Conservation (phyloP, 2,329 filamentous ascomycete species). For the Bipolaris oryzae region DNA sequence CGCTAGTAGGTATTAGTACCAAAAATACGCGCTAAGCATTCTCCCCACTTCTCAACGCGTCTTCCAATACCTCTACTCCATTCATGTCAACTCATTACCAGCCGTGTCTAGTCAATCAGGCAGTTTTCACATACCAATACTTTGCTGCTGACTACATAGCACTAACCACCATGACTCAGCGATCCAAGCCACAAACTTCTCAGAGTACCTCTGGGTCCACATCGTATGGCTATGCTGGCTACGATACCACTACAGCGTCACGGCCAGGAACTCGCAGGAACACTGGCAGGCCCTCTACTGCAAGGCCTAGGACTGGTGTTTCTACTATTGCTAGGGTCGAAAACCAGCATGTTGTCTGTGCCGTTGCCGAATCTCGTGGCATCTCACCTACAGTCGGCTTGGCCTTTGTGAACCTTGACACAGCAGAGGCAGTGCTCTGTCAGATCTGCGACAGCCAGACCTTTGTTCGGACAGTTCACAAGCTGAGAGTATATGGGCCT, state of each 20-base stretch:
- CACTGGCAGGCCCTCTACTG: slow-evolving; percentile 51
- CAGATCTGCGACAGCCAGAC: slow-evolving; percentile 94
- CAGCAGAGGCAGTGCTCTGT: slow-evolving; percentile 81
- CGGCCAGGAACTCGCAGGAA: slow-evolving; percentile 41
- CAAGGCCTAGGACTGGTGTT: slow-evolving; percentile 59
- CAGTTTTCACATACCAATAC: slow-evolving; percentile 14
- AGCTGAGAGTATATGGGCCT: slow-evolving; percentile 80
- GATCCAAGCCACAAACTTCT: slow-evolving; percentile 35
- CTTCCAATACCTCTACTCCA: background rate
- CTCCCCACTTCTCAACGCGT: slow-evolving; percentile 15
- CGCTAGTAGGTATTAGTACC: slow-evolving; percentile 17
- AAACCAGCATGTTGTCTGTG: slow-evolving; percentile 80
- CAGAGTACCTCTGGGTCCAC: slow-evolving; percentile 40
- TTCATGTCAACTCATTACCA: slow-evolving; percentile 2
- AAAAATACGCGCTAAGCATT: slow-evolving; percentile 23
- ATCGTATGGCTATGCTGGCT: slow-evolving; percentile 45
- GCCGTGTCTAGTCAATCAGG: background rate
- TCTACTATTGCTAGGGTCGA: slow-evolving; percentile 64
- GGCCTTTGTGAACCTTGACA: slow-evolving; percentile 85
- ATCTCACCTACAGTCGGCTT: slow-evolving; percentile 83
- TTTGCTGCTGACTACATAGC: slow-evolving; percentile 27
- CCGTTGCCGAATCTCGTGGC: slow-evolving; percentile 84
- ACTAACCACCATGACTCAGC: slow-evolving; percentile 37
- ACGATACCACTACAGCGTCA: slow-evolving; percentile 46
- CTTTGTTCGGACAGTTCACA: slow-evolving; percentile 86